Percentiles rank a stretch among this genome's conserved stretches.
Conservation (phyloP, 768 basidiomycete species). For the Mycena rebaudengoi region DNA sequence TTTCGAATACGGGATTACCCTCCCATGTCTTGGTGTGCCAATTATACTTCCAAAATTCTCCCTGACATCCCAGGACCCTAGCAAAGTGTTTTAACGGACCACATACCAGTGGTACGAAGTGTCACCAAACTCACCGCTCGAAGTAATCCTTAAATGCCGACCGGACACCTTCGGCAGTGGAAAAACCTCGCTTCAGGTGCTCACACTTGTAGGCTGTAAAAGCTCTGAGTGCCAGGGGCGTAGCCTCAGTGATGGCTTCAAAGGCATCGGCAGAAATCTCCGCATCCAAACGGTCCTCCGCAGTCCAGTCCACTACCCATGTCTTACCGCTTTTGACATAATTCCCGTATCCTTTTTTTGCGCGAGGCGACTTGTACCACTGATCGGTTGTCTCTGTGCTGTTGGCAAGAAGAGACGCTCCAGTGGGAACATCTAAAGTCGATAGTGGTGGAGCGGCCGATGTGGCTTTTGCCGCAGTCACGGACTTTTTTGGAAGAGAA, state of each 20-base stretch:
- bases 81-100: neutral
- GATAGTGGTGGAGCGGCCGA: neutral
- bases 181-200: conserved; percentile 23
- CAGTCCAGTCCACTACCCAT: conserved; percentile 11
- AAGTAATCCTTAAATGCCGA: conserved; percentile 28
- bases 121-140: conserved; percentile 12
- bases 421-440: too few relatives aligned
- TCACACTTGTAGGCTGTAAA: conserved; percentile 29
- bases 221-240: conserved; percentile 23
- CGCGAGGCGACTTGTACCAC: conserved; percentile 27
- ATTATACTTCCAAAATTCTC: conserved; percentile 27
- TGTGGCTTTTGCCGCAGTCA: neutral
- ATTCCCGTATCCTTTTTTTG: conserved; percentile 26
- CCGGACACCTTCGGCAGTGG: conserved; percentile 23
- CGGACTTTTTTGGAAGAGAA: neutral
- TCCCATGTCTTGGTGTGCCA: conserved; percentile 22
- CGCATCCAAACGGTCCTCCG: neutral
- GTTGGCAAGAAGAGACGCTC: conserved; percentile 22
- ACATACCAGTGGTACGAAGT: neutral
- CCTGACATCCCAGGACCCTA: conserved; percentile 26
- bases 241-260: conserved; percentile 21
- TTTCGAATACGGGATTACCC: conserved; percentile 30
- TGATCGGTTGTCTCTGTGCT: conserved; percentile 26
- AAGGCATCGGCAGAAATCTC: conserved; percentile 11
- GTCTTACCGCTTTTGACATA: conserved; percentile 28